Conservation (phyloP, 2,329 filamentous ascomycete genomes). For the Neoascochyta sp. region DNA sequence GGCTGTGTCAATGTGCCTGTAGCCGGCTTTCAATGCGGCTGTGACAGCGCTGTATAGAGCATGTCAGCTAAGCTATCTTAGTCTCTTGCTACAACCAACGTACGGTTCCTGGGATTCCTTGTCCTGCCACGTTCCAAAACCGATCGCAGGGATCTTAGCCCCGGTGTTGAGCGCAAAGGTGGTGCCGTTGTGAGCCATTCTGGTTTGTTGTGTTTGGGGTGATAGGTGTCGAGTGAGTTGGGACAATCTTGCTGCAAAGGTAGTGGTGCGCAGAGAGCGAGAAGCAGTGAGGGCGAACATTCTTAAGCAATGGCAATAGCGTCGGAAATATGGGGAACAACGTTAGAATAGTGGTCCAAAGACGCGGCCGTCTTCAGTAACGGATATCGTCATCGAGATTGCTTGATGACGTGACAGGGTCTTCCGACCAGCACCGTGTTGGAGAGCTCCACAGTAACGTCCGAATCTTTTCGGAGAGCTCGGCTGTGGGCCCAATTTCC, state of each 20-base stretch:
- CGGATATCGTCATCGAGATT: too few species aligned
- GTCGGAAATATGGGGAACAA: too few species aligned
- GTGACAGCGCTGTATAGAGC: constrained; percentile 38
- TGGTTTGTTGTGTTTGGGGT: constrained; percentile 11
- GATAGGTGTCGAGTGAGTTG: constrained; percentile 16
- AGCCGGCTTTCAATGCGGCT: constrained; percentile 26
- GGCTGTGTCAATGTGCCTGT: constrained; percentile 31
- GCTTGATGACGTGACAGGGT: too few species aligned
- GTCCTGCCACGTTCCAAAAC: constrained; percentile 48
- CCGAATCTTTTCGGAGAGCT: too few species aligned
- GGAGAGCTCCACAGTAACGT: too few species aligned
- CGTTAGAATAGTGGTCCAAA: too few species aligned
- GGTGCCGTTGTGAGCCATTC: constrained; percentile 34
- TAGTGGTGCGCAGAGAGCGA: constrained; percentile 11
- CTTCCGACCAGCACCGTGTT: too few species aligned
- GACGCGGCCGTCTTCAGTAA: too few species aligned
- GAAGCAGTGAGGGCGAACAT: constrained; percentile 16
- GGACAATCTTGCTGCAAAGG: constrained; percentile 10
- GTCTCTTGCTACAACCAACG: neutral
- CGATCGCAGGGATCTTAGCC: constrained; percentile 70
- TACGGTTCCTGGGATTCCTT: constrained; percentile 29
- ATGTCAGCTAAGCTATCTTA: constrained; percentile 1
- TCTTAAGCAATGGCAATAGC: too few species aligned
- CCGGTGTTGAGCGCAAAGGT: constrained; percentile 61
- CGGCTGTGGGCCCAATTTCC: too few species aligned